Evolutionary conservation across 345 rosid genomes (phyloP), one percentile per base, ranked within the genome.

Genomic region (Carallia brachiata): DNA sequence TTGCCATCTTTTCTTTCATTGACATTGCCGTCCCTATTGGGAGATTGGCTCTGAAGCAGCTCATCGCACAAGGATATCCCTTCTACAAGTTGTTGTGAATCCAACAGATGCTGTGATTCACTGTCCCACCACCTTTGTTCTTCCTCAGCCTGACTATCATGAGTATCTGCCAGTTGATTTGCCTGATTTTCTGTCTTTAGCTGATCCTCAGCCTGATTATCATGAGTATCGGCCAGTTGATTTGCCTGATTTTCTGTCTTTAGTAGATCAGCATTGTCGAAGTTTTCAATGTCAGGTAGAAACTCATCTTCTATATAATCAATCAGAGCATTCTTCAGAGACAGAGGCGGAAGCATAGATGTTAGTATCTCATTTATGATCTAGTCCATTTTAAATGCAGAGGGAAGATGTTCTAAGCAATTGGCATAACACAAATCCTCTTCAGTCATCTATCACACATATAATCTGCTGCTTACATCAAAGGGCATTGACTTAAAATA

Each of bases 41-140:
- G 97, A 64, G 98, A 90, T 66, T 89, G 97, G 75, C 85, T 86
- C 56, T 83, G 90, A 60, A 95, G 89, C 59, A 95, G 52, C 61
- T 95, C 99, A 6, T 86, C 97, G 2, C 97, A 92, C 52, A 95
- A 73, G 73, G 96, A 90, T 71, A 95, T 82, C 36, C 89, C 92
- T 85, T 92, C 97, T 72, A 86, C 97, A 17, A 95, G 90, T 81
- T 95, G 99, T 48, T 95, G 97, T 1, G 99, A 92, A 71, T 90
- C 75, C 84, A 90, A 78, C 74, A 92, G 61, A 71, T 72, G 70
- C 77, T 92, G 96, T 6, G 95, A 90, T 69, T 76, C 97, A 36
- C 89, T 79, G 62, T 91, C 99, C 86, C 89, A 84, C 97, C 97
- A 95, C 71, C 84, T 90, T 15, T 73, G 65, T 2, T 84, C 84